Conservation (phyloP, 306 rosid species). For the Echinosophora koreensis region DNA sequence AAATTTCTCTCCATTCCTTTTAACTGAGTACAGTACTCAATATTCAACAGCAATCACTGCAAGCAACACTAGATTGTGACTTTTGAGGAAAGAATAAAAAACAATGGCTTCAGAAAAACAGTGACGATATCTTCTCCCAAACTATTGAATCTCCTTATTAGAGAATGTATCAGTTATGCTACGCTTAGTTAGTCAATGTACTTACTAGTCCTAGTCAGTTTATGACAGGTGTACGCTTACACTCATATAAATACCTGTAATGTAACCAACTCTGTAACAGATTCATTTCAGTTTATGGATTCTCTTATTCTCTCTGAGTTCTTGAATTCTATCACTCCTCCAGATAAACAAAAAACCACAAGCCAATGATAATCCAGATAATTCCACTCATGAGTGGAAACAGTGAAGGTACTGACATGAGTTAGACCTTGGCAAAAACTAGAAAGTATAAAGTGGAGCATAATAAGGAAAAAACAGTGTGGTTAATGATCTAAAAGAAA, state of each 20-base stretch:
- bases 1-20: neutral
- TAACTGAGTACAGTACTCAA: neutral
- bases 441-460: neutral
- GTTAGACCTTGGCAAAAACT: constrained; percentile 6
- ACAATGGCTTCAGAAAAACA: neutral
- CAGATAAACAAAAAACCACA: neutral
- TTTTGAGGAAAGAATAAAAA: neutral
- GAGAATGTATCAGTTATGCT: no score
- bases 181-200: no score
- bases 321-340: no score
- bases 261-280: no score
- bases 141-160: constrained; percentile 1
- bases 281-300: no score
- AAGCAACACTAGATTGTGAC: neutral
- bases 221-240: no score
- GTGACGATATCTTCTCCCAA: neutral
- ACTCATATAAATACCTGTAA: no score
- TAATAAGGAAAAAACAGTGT: neutral
- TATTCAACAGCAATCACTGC: constrained; percentile 23
- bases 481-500: constrained; percentile 23
- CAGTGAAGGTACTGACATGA: neutral
- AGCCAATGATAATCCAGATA: neutral
- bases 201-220: no score
- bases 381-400: neutral
- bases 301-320: no score